Evolutionary conservation across 2,329 filamentous ascomycete genomes (phyloP).

Genomic region (Colletotrichum lini): DNA sequence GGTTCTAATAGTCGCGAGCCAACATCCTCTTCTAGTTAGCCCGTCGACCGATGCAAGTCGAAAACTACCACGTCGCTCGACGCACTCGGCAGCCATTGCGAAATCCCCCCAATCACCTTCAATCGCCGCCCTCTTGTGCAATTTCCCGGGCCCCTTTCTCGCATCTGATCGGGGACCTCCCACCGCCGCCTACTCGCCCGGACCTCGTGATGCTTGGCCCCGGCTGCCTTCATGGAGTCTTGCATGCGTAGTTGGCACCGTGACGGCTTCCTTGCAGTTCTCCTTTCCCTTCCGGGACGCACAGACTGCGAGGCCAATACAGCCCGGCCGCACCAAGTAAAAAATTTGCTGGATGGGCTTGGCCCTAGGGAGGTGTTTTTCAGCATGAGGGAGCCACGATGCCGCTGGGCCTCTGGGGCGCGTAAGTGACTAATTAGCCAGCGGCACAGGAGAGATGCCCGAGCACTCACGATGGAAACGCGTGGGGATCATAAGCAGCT

Average conservation of each 20-base stretch:
- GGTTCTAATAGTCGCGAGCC: constrained; percentile 9
- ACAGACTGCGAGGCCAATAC: not conserved
- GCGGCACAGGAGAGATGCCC: not conserved
- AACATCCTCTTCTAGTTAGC: constrained; percentile 27
- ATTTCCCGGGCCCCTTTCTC: constrained; percentile 37
- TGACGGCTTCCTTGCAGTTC: constrained; percentile 12
- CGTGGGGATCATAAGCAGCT: constrained; percentile 34
- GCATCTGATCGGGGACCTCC: constrained; percentile 17
- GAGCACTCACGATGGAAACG: constrained; percentile 1
- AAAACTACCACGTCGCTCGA: constrained; percentile 12
- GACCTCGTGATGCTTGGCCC: constrained; percentile 30
- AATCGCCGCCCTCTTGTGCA: constrained; percentile 34
- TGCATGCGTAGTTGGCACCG: constrained; percentile 2
- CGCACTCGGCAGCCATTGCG: constrained; percentile 28
- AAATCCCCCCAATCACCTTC: constrained; percentile 38
- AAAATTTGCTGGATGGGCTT: not conserved
- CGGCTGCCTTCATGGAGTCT: constrained; percentile 11
- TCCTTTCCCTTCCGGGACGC: constrained; percentile 22
- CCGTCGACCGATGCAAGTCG: constrained; percentile 20
- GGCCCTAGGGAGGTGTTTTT: not conserved
- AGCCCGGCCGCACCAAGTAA: not conserved
- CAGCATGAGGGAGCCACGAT: constrained; percentile 1
- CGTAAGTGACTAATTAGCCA: constrained; percentile 15
- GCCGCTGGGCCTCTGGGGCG: constrained; percentile 4
- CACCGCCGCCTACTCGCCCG: constrained; percentile 24